These are phyloP conservation scores for Naganishia albida DNA, from an alignment of 1,284 basidiomycete genomes.

Conservation along the genomic window DNA sequence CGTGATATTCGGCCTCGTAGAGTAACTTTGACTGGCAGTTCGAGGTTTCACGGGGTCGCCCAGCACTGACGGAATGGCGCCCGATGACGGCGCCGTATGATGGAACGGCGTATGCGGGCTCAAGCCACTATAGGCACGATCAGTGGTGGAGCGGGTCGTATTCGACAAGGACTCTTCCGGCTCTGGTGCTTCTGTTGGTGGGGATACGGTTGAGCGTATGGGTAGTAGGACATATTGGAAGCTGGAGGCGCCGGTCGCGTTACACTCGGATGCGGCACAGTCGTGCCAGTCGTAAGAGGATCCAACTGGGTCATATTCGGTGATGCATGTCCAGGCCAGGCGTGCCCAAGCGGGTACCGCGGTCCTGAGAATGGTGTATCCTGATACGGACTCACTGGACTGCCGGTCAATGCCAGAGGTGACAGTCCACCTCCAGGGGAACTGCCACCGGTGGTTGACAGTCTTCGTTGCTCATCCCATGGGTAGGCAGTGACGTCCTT, in stretches of 20 bases:
- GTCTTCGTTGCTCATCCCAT: conserved; percentile 9
- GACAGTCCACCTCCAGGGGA: not conserved
- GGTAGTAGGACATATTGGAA: conserved; percentile 20
- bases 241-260: not conserved
- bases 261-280: not conserved
- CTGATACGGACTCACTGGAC: conserved; percentile 15
- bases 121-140: conserved; percentile 10
- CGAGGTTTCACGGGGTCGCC: conserved; percentile 11
- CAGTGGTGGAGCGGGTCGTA: not conserved
- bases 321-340: not conserved
- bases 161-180: not conserved
- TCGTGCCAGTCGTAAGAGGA: not conserved
- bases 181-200: conserved; percentile 4
- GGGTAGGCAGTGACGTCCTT: not conserved
- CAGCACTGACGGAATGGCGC: conserved; percentile 13
- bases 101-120: not conserved
- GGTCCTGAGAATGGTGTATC: not conserved
- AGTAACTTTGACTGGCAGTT: conserved; percentile 5
- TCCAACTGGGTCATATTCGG: conserved; percentile 6
- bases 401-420: not conserved
- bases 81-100: conserved; percentile 23
- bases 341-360: not conserved
- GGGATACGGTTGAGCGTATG: conserved; percentile 15
- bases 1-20: conserved; percentile 1
- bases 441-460: not conserved